Conservation (phyloP, 1,139 yeast species). For the Taphrina betulina region DNA sequence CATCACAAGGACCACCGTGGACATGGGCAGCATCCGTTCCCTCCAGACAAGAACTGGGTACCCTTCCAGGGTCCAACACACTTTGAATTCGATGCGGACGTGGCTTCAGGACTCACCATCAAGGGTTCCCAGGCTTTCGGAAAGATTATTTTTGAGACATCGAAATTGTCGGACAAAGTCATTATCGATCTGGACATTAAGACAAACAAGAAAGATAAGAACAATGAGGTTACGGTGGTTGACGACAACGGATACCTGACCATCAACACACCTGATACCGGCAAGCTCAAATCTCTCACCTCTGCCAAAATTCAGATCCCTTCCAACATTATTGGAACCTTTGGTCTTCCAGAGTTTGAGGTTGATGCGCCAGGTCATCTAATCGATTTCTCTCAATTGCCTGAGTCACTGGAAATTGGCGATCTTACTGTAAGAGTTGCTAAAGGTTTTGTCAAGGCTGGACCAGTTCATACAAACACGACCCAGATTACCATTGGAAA, state of each 20-base stretch:
- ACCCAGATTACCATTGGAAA: slow-evolving; percentile 26
- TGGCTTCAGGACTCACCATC: slow-evolving; percentile 24
- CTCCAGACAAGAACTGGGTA: slow-evolving; percentile 15
- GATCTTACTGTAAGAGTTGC: slow-evolving; percentile 23
- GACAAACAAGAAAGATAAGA: slow-evolving; percentile 17
- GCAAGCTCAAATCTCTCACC: slow-evolving; percentile 18
- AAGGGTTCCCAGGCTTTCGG: slow-evolving; percentile 28
- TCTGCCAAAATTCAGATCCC: slow-evolving; percentile 30
- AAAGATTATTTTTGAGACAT: slow-evolving; percentile 24
- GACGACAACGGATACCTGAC: slow-evolving; percentile 18
- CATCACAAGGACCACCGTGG: slow-evolving; percentile 2
- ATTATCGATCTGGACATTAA: slow-evolving; percentile 25
- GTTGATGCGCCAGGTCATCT: slow-evolving; percentile 26
- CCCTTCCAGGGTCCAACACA: slow-evolving; percentile 21
- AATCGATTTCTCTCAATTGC: slow-evolving; percentile 28
- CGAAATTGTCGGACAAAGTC: slow-evolving; percentile 29
- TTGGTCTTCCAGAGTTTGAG: slow-evolving; percentile 26
- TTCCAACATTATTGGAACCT: slow-evolving; percentile 25
- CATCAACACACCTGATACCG: slow-evolving; percentile 20
- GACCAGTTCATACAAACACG: slow-evolving; percentile 29
- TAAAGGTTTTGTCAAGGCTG: slow-evolving; percentile 28
- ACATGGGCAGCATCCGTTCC: slow-evolving; percentile 18
- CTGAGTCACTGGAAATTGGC: slow-evolving; percentile 29
- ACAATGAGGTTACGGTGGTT: slow-evolving; percentile 19
- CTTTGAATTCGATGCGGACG: slow-evolving; percentile 22